phyloP scores from a whole-genome alignment of 1,139 yeast genomes.

The Pichia norvegensis region DNA sequence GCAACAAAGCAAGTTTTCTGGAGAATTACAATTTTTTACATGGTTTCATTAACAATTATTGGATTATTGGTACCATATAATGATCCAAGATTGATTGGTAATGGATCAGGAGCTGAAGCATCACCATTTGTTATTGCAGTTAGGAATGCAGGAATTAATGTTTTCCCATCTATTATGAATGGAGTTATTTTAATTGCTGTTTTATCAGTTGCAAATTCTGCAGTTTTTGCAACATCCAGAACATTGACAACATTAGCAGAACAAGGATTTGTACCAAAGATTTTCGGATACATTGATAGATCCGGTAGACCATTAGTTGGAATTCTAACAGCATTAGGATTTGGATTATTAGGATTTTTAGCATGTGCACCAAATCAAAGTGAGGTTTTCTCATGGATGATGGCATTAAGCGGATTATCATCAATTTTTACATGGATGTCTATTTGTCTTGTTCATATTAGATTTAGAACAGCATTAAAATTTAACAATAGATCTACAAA shows the following conservation, averaged over 20 bases:
- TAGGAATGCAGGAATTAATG: slow-evolving; percentile 43
- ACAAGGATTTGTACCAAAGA: slow-evolving; percentile 68
- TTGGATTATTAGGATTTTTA: slow-evolving; percentile 62
- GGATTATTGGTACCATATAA: slow-evolving; percentile 60
- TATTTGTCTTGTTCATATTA: slow-evolving; percentile 60
- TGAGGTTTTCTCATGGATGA: slow-evolving; percentile 64
- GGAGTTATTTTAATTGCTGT: slow-evolving; percentile 61
- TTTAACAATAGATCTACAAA: slow-evolving; percentile 49
- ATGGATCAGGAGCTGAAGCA: slow-evolving; percentile 45
- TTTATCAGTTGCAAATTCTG: slow-evolving; percentile 61
- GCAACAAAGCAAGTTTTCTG: slow-evolving; percentile 70
- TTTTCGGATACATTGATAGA: slow-evolving; percentile 62
- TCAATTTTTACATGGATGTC: slow-evolving; percentile 81
- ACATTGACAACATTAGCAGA: slow-evolving; percentile 70
- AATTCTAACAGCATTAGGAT: slow-evolving; percentile 41
- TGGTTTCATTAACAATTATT: slow-evolving; percentile 39
- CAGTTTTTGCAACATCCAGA: slow-evolving; percentile 69
- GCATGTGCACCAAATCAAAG: slow-evolving; percentile 52
- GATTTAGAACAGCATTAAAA: slow-evolving; percentile 66
- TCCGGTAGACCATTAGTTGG: slow-evolving; percentile 64
- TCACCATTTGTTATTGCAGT: slow-evolving; percentile 74
- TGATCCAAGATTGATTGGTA: slow-evolving; percentile 36
- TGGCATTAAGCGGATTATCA: slow-evolving; percentile 77
- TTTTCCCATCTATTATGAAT: slow-evolving; percentile 57
- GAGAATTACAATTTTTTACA: slow-evolving; percentile 59